Base-by-base conservation (phyloP, 2,329 filamentous ascomycete species). In the Capronia epimyces region DNA sequence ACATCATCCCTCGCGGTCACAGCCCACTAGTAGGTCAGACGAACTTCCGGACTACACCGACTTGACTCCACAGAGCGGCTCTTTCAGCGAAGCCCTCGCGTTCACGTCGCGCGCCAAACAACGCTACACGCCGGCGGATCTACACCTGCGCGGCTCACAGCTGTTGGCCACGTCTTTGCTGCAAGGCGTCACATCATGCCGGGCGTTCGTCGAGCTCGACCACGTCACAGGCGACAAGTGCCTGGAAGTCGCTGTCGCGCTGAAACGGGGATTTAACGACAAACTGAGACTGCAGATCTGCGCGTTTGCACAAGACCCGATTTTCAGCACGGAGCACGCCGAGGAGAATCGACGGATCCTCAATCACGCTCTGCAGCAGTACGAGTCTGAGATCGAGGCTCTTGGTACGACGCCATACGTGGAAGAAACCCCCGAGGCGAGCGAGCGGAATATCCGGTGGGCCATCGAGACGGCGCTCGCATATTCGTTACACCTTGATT, bases 141-240 rank as follows among this genome's bases (percentile, higher is more conserved):
- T 88, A n/a, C 69, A 82, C 20, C 73, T 78, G 49, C 75, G 84
- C 53, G 84, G 84, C 3, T 71, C 77, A 18, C 79, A 82, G 67
- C 71, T 88, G 10, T 74, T 88, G 13, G 77, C 82, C 32, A 80
- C 85, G 50, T 85, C 82, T 52, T 75, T 82, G 43, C 66, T 68
- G 1, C 75, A 80, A 27, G 84, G 84, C 3, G 84, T 87, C 2
- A 86, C 83, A 0, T 76, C 79, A 16, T 81, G 86, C 72, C 75
- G 84, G 54, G 81, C 82, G 1, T 88, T 87, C 63, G 82, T 87
- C 42, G 84, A 88, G 66, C 74, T 87, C 1, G 84, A 87, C 64
- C 73, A 75, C 36, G 75, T 78, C 7, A 82, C 86, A 1, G 68
- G 71, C 3, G 66, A 76, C 49, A 78, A 74, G 52, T 83, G 80